Evolutionary conservation across 768 basidiomycete species (phyloP).

Genomic region (Melanogaster broomeanus): DNA sequence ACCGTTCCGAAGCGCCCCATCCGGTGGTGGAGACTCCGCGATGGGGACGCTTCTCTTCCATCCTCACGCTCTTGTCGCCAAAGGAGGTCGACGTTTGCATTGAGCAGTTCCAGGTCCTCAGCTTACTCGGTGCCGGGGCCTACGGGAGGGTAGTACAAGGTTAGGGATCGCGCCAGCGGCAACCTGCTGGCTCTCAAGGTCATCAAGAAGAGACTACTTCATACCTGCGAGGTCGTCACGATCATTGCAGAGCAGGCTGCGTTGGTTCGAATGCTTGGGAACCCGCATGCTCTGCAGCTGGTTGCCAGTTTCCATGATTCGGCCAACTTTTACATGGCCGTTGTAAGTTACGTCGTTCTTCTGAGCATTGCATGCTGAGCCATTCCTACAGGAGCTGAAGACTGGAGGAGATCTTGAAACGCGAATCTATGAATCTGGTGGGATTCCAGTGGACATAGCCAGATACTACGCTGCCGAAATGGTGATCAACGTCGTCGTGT

Average conservation of each 20-base stretch:
- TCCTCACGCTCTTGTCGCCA: neutral
- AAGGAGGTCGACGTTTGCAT: neutral
- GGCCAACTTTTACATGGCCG: slow-evolving; percentile 7
- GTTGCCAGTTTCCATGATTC: slow-evolving; percentile 14
- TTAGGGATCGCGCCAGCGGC: slow-evolving; percentile 1
- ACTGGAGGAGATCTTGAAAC: slow-evolving; percentile 8
- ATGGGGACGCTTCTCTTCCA: neutral
- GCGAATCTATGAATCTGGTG: neutral
- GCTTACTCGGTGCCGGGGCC: slow-evolving; percentile 3
- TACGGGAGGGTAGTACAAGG: slow-evolving; percentile 5
- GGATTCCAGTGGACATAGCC: slow-evolving; percentile 4
- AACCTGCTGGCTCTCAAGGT: slow-evolving; percentile 10
- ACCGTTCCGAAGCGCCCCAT: neutral
- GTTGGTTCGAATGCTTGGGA: slow-evolving; percentile 4
- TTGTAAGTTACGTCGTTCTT: slow-evolving; percentile 5
- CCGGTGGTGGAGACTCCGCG: neutral
- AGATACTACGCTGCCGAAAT: slow-evolving; percentile 9
- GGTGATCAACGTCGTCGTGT: neutral
- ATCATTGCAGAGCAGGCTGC: slow-evolving; percentile 4
- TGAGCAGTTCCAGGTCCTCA: slow-evolving; percentile 2
- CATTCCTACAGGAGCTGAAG: slow-evolving; percentile 1
- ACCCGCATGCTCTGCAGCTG: slow-evolving; percentile 4
- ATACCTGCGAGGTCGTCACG: neutral
- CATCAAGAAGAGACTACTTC: neutral
- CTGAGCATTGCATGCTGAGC: neutral